A percentile compares a stretch with the other conserved stretches of the same genome.
Conservation (phyloP, 169 alveolate genomes). For the Plasmodium sp. region DNA sequence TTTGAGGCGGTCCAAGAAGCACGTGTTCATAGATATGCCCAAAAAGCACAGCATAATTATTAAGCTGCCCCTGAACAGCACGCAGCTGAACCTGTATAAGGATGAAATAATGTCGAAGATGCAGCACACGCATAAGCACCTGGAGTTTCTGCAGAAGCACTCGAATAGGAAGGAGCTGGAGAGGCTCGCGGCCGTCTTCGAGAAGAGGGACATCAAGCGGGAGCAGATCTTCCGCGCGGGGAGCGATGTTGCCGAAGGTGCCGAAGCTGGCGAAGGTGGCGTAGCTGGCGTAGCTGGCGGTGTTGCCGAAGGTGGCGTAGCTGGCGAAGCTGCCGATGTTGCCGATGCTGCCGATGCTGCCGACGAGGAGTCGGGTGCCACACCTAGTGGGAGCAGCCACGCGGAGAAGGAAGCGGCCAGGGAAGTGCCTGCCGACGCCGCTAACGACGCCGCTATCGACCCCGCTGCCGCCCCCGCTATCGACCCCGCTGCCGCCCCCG, state of each 20-base stretch:
- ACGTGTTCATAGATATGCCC: slow-evolving; percentile 90
- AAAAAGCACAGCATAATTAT: slow-evolving; percentile 80
- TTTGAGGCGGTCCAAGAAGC: slow-evolving; percentile 88
- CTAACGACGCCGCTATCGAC: too few relatives aligned
- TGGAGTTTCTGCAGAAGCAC: slow-evolving; percentile 42
- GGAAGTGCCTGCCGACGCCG: neutral
- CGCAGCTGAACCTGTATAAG: slow-evolving; percentile 77
- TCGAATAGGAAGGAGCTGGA: slow-evolving; percentile 31
- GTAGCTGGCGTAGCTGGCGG: too few relatives aligned
- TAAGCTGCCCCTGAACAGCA: slow-evolving; percentile 76
- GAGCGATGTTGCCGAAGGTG: neutral
- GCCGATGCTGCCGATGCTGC: too few relatives aligned
- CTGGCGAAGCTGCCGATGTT: too few relatives aligned
- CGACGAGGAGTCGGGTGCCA: neutral
- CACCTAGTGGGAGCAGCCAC: slow-evolving; percentile 10
- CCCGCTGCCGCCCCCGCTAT: too few relatives aligned
- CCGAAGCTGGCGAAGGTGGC: too few relatives aligned
- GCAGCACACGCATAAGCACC: slow-evolving; percentile 62
- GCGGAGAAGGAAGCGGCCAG: slow-evolving; percentile 16
- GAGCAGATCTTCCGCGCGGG: neutral
- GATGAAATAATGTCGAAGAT: slow-evolving; percentile 74
- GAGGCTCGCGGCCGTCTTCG: neutral
- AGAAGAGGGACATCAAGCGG: slow-evolving; percentile 5
- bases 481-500: too few relatives aligned
- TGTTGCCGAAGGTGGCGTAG: too few relatives aligned